Evolutionary conservation across 2,329 filamentous ascomycete species (phyloP), one percentile per base, ranked within the genome.

Genomic region (Apiospora saccharicola): DNA sequence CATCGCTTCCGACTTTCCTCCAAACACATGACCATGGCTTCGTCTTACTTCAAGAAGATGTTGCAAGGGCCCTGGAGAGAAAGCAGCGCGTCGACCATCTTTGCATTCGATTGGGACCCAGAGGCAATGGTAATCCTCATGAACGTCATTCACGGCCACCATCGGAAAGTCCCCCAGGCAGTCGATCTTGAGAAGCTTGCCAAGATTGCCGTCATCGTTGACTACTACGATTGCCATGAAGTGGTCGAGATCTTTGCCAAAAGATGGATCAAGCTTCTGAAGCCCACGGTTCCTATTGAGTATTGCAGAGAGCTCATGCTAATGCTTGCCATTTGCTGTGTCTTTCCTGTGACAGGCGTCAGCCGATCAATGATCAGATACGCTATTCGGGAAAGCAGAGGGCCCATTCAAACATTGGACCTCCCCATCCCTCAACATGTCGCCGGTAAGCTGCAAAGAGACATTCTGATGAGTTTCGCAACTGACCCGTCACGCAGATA

Each of bases 391-490:
- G 1, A 10, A 8, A 41, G 30, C 30, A 37, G 4, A 10, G 30
- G 26, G 7, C 16, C 53, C 10, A 3, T 61, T 13, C 53, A n/a
- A 3, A n/a, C 53, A 5, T 4, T 37, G 30, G 12, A n/a, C 1
- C 53, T 61, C 19, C 30, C 16, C 0, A 61, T 61, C 4, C 30
- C 16, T 4, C 26, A 37, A 16, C 5, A n/a, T 0, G 19, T 64
- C n/a, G 4, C 41, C 6, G 30, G 57, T 64, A 64, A n/a, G 53
- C 19, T 22, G 6, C 7, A 30, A 5, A 8, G 2, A 34, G 26
- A 4, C 0, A 8, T 12, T 10, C 13, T 4, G n/a, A n/a, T 19
- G 3, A 1, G 19, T 14, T 19, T 1, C 1, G 13, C 19, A 8
- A 16, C 30, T 64, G 3, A 64, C 19, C 19, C 4, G 2, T 12